Evolutionary conservation across 331 rosid species (phyloP).

Genomic region (Erythrophleum ivorense): DNA sequence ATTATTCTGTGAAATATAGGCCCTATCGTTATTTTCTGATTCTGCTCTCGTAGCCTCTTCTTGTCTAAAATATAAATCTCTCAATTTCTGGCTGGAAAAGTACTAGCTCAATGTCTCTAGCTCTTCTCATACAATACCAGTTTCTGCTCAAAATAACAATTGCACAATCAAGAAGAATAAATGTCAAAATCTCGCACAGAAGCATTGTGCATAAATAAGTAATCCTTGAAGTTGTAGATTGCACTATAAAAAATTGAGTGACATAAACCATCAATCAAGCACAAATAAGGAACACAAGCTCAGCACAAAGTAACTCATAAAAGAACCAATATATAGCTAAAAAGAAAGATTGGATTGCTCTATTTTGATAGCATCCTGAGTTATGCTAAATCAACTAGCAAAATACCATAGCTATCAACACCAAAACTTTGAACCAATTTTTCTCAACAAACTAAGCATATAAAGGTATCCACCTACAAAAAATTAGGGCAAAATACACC

Average conservation of each 20-base stretch:
- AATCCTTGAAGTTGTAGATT: too few species aligned
- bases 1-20: background rate
- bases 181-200: background rate
- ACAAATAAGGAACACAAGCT: background rate
- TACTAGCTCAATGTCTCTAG: too few species aligned
- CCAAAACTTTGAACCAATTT: background rate
- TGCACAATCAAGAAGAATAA: background rate
- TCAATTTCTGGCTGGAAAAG: too few species aligned
- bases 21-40: background rate
- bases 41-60: too few species aligned
- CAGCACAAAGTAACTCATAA: too few species aligned
- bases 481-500: background rate
- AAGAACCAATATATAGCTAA: background rate
- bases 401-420: background rate
- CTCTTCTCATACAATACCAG: too few species aligned
- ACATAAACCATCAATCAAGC: background rate
- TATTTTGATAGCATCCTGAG: background rate
- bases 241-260: too few species aligned
- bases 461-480: background rate
- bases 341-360: background rate
- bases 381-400: background rate
- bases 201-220: background rate
- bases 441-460: background rate
- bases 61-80: too few species aligned
- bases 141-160: background rate